Base-by-base conservation (phyloP, 1,139 yeast species). In the Wickerhamiella pararugosa region DNA sequence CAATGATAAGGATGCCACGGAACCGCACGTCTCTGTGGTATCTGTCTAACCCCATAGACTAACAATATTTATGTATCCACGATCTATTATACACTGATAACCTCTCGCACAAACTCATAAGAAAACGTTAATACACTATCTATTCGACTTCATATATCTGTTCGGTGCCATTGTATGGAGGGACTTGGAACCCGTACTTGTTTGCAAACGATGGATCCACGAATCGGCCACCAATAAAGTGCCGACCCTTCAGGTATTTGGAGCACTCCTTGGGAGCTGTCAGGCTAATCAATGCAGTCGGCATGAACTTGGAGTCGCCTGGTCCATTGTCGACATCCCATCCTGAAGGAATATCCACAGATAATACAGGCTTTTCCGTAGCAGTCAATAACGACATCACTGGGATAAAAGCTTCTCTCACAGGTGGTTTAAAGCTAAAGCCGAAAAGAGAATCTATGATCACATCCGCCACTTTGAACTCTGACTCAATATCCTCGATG, bases 321-420 rank as follows among this genome's bases (percentile, higher is more conserved):
- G 93, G 94, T 0, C 98, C 98, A 4, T 69, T 56, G 55, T 90
- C 94, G 5, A 90, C 97, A 56, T 86, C 92, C 98, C 98, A 90
- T 0, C 96, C 94, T 0, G 94, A 80, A 0, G 98, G 98, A 34
- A 87, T 76, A 57, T 90, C 98, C 1, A 90, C 82, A 0, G 94
- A 75, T 0, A 83, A 73, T 3, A 87, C 71, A 0, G 84, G 86
- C 31, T 51, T 48, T 21, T 43, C 39, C 9, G 63, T 52, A 4
- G 69, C 62, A 7, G 66, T 57, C 53, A 87, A 63, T 33, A 64
- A 62, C 4, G 58, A 53, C 43, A 90, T 67, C 29, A 80, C 70
- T 0, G 66, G 65, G 33, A 71, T 74, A 57, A 83, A 90, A 0
- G 96, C 95, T 31, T 72, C 73, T 43, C 97, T 66, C 40, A 90